Evolutionary conservation across 2,329 filamentous ascomycete genomes (phyloP).

Genomic region (Colletotrichum scovillei): DNA sequence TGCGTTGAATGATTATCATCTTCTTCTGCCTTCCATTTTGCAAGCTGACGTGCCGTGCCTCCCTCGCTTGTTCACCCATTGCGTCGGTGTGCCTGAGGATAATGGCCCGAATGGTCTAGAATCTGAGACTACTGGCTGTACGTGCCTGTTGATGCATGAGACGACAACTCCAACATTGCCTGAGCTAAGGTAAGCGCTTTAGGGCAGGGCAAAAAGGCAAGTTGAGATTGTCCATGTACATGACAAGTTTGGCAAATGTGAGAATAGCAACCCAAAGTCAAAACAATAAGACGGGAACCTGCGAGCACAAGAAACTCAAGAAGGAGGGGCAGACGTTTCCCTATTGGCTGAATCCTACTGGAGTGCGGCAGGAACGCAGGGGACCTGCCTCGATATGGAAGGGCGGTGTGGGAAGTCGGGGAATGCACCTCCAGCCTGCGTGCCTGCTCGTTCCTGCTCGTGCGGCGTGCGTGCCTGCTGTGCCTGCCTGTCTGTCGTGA

Average conservation of each 20-base stretch:
- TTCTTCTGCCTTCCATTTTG: background rate
- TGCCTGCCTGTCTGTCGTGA: background rate
- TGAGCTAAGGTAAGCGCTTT: background rate
- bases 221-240: background rate
- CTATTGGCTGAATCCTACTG: conserved; percentile 8
- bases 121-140: background rate
- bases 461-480: background rate
- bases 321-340: conserved; percentile 12
- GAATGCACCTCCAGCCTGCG: background rate
- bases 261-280: background rate
- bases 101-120: background rate
- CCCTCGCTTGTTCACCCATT: background rate
- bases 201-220: background rate
- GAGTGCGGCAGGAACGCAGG: conserved; percentile 31
- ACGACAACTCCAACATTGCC: background rate
- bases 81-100: background rate
- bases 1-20: background rate
- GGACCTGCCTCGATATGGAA: conserved; percentile 34
- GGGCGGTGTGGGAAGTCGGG: conserved; percentile 24
- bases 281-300: conserved; percentile 9
- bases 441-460: background rate
- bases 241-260: background rate
- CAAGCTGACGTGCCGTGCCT: background rate
- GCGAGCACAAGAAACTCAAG: background rate
- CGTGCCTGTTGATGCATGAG: background rate